Conservation (phyloP, 2,329 filamentous ascomycete genomes). For the Colletotrichum agaves region DNA sequence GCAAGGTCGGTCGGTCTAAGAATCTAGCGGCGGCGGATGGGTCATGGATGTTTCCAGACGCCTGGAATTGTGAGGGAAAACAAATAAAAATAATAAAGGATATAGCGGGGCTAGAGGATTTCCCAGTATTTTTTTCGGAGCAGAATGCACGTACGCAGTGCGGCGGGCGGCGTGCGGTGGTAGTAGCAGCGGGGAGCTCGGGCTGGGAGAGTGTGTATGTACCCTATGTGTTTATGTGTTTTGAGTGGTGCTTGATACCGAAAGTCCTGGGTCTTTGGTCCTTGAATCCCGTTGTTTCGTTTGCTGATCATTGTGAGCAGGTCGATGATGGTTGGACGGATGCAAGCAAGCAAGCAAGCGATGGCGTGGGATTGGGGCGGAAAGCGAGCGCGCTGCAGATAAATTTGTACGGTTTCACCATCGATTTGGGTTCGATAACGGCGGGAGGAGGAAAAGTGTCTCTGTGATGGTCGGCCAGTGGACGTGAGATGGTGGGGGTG, state of each 20-base stretch:
- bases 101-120: slow-evolving; percentile 27
- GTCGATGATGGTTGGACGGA: not conserved
- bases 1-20: slow-evolving; percentile 20
- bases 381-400: slow-evolving; percentile 18
- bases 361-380: slow-evolving; percentile 2
- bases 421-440: slow-evolving; percentile 26
- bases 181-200: too few species aligned
- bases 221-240: not conserved
- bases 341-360: too few species aligned
- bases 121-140: slow-evolving; percentile 2
- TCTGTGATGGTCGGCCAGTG: not conserved
- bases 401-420: slow-evolving; percentile 27
- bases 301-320: slow-evolving; percentile 1
- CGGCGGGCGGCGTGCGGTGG: not conserved
- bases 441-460: slow-evolving; percentile 6
- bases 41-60: slow-evolving; percentile 37
- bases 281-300: not conserved
- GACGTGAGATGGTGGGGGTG: slow-evolving; percentile 16
- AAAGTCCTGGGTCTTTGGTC: not conserved
- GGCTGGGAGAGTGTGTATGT: too few species aligned
- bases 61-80: not conserved
- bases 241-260: slow-evolving; percentile 1
- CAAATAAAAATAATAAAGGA: slow-evolving; percentile 13
- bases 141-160: slow-evolving; percentile 8
- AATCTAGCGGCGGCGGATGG: slow-evolving; percentile 28